Percentiles rank a stretch among this genome's conserved stretches.
Evolutionary conservation across 1,284 basidiomycete species (phyloP).

Genomic region (Taiwanofungus camphoratus): DNA sequence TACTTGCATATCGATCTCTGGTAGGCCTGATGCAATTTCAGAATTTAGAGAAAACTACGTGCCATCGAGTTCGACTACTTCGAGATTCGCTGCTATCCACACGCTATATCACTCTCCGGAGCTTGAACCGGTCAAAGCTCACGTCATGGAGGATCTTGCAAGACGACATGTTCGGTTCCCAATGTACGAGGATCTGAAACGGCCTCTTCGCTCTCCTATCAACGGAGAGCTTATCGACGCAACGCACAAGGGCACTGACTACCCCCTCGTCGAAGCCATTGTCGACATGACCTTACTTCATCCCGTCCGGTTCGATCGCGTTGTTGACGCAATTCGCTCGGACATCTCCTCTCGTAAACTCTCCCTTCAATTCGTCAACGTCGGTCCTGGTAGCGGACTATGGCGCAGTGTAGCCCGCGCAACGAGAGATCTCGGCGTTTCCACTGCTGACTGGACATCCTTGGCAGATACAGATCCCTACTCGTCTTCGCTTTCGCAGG

Average conservation of each 20-base stretch:
- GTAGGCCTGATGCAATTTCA: slow-evolving; percentile 43
- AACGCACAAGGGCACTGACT: slow-evolving; percentile 12
- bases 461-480: not conserved
- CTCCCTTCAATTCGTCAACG: slow-evolving; percentile 39
- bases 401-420: slow-evolving; percentile 35
- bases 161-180: slow-evolving; percentile 47
- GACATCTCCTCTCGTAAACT: slow-evolving; percentile 17
- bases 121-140: slow-evolving; percentile 24
- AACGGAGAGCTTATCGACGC: slow-evolving; percentile 36
- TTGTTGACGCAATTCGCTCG: slow-evolving; percentile 29
- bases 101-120: slow-evolving; percentile 48
- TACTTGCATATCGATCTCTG: slow-evolving; percentile 50
- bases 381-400: slow-evolving; percentile 49
- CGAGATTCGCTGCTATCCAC: slow-evolving; percentile 40
- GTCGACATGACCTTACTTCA: slow-evolving; percentile 55
- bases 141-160: slow-evolving; percentile 40
- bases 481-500: not conserved
- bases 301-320: slow-evolving; percentile 49
- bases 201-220: slow-evolving; percentile 43
- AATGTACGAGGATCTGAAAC: slow-evolving; percentile 35
- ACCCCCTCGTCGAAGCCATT: slow-evolving; percentile 39
- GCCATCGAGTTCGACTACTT: slow-evolving; percentile 21
- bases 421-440: slow-evolving; percentile 23
- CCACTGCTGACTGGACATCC: slow-evolving; percentile 28
- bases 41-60: slow-evolving; percentile 36